phyloP scores from a whole-genome alignment of 441 rosid species.

The Pelargonium cotyledonis region DNA sequence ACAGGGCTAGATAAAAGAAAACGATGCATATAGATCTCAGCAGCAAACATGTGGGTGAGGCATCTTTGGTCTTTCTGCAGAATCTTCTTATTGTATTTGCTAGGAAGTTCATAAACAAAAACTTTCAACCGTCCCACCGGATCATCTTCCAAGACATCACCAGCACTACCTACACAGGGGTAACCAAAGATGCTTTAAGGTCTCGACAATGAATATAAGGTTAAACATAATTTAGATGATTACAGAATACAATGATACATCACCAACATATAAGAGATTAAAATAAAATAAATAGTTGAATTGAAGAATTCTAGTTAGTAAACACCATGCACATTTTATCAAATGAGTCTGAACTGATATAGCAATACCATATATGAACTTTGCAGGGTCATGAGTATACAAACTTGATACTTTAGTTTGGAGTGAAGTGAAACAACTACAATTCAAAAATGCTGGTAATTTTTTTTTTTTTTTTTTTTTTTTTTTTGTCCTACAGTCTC shows the following conservation, averaged over 20 bases:
- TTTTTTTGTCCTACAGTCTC: not conserved
- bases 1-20: constrained; percentile 71
- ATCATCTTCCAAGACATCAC: constrained; percentile 73
- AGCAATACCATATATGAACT: not conserved
- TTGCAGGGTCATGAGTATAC: not conserved
- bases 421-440: not conserved
- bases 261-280: not conserved
- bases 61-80: constrained; percentile 66
- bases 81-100: constrained; percentile 73
- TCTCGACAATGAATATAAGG: not conserved
- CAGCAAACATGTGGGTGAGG: constrained; percentile 72
- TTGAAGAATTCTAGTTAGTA: not conserved
- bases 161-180: constrained; percentile 58
- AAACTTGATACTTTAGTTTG: not conserved
- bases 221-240: not conserved
- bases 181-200: not conserved
- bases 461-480: not conserved
- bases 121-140: constrained; percentile 73
- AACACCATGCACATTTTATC: not conserved
- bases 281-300: not conserved
- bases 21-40: constrained; percentile 71
- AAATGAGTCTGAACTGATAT: not conserved
- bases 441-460: not conserved
- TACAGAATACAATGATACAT: not conserved
- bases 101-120: constrained; percentile 71